These are phyloP conservation scores for Geranium incanum DNA, from an alignment of 441 rosid species.

Conservation along the genomic window DNA sequence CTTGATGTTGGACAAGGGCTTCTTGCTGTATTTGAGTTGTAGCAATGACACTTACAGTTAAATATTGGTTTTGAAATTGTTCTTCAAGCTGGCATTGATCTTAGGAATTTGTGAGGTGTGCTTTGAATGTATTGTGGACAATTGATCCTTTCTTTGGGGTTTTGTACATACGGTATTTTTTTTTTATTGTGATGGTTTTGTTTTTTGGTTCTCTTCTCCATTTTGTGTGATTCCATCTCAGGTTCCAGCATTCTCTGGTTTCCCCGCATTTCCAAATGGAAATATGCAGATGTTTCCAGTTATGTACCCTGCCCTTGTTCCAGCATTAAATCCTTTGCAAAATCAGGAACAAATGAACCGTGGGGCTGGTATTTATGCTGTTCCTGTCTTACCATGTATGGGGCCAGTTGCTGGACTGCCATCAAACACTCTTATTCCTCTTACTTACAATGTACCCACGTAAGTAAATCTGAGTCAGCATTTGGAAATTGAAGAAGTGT, in stretches of 20 bases:
- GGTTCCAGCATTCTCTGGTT: conserved; percentile 43
- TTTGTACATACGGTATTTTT: background rate
- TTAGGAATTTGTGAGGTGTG: background rate
- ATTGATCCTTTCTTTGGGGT: background rate
- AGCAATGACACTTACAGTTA: background rate
- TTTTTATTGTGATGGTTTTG: background rate
- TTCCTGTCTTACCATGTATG: conserved; percentile 54
- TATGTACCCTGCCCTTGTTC: conserved; percentile 46
- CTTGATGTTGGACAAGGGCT: background rate
- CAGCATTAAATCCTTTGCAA: conserved; percentile 33
- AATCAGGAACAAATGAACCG: conserved; percentile 54
- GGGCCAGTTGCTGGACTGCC: conserved; percentile 57
- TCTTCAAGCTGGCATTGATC: background rate
- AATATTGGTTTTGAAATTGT: background rate
- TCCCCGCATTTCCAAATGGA: conserved; percentile 35
- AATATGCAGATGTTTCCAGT: conserved; percentile 56
- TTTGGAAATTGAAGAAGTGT: conserved; percentile 14
- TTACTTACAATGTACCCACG: conserved; percentile 76
- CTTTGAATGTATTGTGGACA: background rate
- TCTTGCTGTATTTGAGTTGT: background rate
- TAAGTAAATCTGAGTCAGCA: conserved; percentile 31
- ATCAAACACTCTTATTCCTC: conserved; percentile 74
- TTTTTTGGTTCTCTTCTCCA: background rate
- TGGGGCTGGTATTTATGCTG: conserved; percentile 82
- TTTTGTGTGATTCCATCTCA: conserved; percentile 17